A percentile compares a stretch with the other conserved stretches of the same genome.
These are phyloP conservation scores for Candida maris DNA, from an alignment of 805 yeast species.

Conservation along the genomic window DNA sequence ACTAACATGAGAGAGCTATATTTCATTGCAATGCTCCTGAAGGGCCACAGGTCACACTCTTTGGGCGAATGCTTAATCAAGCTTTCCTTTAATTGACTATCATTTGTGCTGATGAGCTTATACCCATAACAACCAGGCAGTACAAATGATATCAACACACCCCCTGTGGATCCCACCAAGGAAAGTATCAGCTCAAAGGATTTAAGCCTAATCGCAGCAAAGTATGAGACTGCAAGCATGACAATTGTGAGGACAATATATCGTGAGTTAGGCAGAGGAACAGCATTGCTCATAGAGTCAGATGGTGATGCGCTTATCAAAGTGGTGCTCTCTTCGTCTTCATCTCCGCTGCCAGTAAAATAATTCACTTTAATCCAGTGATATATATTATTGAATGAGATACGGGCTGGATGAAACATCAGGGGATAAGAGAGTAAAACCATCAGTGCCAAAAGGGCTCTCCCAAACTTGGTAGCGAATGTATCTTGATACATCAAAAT, in stretches of 20 bases:
- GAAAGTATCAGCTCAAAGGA: slow-evolving; percentile 70
- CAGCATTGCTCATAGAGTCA: neutral
- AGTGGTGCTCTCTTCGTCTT: slow-evolving; percentile 5
- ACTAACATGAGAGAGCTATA: slow-evolving; percentile 37
- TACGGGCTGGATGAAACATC: slow-evolving; percentile 77
- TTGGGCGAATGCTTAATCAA: slow-evolving; percentile 19
- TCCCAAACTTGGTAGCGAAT: slow-evolving; percentile 47
- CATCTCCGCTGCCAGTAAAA: neutral
- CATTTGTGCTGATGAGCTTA: slow-evolving; percentile 41
- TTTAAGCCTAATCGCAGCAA: slow-evolving; percentile 53
- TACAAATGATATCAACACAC: slow-evolving; percentile 73
- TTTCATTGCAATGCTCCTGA: slow-evolving; percentile 18
- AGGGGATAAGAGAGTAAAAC: slow-evolving; percentile 74
- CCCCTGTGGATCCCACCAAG: slow-evolving; percentile 80
- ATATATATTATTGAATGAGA: slow-evolving; percentile 63
- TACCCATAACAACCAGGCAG: slow-evolving; percentile 77
- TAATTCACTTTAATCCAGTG: slow-evolving; percentile 36
- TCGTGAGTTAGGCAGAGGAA: slow-evolving; percentile 43
- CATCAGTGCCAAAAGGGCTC: slow-evolving; percentile 64
- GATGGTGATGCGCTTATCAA: slow-evolving; percentile 1
- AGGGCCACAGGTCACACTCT: slow-evolving; percentile 22
- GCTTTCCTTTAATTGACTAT: slow-evolving; percentile 11
- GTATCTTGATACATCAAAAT: slow-evolving; percentile 62
- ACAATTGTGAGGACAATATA: slow-evolving; percentile 48
- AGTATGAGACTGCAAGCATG: slow-evolving; percentile 47